phyloP scores from a whole-genome alignment of 106 monocot genomes.

The Allium cepa region DNA sequence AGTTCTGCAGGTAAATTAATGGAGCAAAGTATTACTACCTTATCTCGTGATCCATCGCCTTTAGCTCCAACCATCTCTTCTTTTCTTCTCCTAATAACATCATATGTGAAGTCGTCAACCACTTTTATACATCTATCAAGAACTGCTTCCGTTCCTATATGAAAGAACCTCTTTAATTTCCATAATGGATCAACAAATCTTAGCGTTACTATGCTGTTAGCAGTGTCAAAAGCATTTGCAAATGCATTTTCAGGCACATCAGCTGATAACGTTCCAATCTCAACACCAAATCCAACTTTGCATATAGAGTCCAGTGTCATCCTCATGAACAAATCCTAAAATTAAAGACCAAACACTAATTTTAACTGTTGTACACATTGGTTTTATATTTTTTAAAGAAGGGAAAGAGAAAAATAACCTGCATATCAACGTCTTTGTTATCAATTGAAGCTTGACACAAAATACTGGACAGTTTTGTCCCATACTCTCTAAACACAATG shows the following conservation, averaged over 20 bases:
- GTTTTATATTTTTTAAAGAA: not conserved
- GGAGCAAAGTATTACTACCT: constrained; percentile 20
- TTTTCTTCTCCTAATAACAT: constrained; percentile 64
- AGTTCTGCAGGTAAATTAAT: not conserved
- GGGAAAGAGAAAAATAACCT: constrained; percentile 26
- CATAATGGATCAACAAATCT: constrained; percentile 70
- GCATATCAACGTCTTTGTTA: constrained; percentile 54
- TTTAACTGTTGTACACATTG: not conserved
- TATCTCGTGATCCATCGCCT: constrained; percentile 17
- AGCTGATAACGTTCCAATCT: constrained; percentile 68
- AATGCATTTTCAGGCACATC: constrained; percentile 65
- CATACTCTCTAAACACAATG: constrained; percentile 74
- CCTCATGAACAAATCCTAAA: constrained; percentile 79
- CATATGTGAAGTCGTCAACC: constrained; percentile 76
- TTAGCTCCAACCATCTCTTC: constrained; percentile 34
- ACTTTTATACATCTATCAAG: constrained; percentile 61
- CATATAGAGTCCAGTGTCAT: constrained; percentile 89
- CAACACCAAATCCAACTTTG: constrained; percentile 85
- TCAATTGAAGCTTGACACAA: constrained; percentile 39
- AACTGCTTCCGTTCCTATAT: constrained; percentile 49
- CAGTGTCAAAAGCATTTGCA: constrained; percentile 65
- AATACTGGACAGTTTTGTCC: constrained; percentile 58
- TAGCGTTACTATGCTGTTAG: constrained; percentile 65
- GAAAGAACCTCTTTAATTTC: constrained; percentile 65
- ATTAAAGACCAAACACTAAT: not conserved